A percentile compares a stretch with the other conserved stretches of the same genome.
phyloP scores from a whole-genome alignment of 495 filamentous ascomycete genomes.

The Pyronema omphalodes region DNA sequence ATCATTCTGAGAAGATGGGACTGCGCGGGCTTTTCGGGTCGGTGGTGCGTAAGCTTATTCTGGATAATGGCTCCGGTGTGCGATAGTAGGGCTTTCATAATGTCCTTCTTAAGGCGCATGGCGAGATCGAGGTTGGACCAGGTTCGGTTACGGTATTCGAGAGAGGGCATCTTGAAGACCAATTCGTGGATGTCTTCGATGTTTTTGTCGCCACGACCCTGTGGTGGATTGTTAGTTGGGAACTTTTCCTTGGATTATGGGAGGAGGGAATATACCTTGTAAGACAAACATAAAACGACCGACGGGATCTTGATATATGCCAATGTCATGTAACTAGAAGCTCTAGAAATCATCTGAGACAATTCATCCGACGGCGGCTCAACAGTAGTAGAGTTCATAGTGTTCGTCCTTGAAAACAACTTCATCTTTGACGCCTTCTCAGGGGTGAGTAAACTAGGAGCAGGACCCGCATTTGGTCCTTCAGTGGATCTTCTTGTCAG shows the following conservation, averaged over 20 bases:
- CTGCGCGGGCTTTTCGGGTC: constrained; percentile 57
- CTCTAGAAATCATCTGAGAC: constrained; percentile 93
- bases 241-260: neutral
- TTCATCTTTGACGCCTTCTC: constrained; percentile 21
- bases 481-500: constrained; percentile 19
- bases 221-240: neutral
- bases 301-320: constrained; percentile 87
- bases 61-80: constrained; percentile 92
- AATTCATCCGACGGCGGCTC: constrained; percentile 61
- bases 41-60: constrained; percentile 85
- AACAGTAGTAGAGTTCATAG: neutral
- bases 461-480: constrained; percentile 8
- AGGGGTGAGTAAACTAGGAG: constrained; percentile 8
- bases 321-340: constrained; percentile 92
- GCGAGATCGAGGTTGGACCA: constrained; percentile 97
- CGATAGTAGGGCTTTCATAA: constrained; percentile 82
- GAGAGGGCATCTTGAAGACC: constrained; percentile 82
- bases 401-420: constrained; percentile 12
- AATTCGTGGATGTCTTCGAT: constrained; percentile 92
- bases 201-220: constrained; percentile 79
- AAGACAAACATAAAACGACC: constrained; percentile 86
- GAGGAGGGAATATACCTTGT: constrained; percentile 38
- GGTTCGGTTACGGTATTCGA: constrained; percentile 95
- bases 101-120: constrained; percentile 75
- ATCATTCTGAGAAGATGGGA: constrained; percentile 66